phyloP scores from a whole-genome alignment of 345 rosid genomes.

The Eucalyptus pumila region DNA sequence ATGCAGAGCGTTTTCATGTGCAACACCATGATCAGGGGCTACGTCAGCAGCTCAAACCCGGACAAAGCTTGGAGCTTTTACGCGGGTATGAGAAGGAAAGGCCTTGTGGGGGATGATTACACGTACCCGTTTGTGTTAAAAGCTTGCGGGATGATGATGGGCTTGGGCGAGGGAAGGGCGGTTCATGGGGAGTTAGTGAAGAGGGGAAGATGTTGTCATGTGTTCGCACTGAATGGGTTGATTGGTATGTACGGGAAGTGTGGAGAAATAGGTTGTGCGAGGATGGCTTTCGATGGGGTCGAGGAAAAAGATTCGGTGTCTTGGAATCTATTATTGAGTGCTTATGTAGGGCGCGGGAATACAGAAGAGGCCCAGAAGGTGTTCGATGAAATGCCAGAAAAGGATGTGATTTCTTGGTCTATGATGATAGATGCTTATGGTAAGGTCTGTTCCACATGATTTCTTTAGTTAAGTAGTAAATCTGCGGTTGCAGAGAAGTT shows the following conservation, averaged over 20 bases:
- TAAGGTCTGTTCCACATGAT: constrained; percentile 5
- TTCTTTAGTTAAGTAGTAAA: background rate
- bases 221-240: constrained; percentile 19
- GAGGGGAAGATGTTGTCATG: constrained; percentile 10
- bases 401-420: constrained; percentile 28
- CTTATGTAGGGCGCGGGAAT: constrained; percentile 6
- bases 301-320: constrained; percentile 16
- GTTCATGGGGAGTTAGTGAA: constrained; percentile 29
- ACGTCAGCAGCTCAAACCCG: background rate
- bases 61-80: constrained; percentile 8
- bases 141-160: constrained; percentile 7
- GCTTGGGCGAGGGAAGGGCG: constrained; percentile 7
- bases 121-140: constrained; percentile 28
- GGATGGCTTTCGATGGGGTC: constrained; percentile 18
- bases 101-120: constrained; percentile 9
- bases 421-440: constrained; percentile 28
- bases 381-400: constrained; percentile 33
- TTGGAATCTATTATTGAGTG: constrained; percentile 32
- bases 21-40: constrained; percentile 22
- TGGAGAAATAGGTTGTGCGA: constrained; percentile 7
- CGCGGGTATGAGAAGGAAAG: constrained; percentile 11
- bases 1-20: constrained; percentile 9
- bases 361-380: constrained; percentile 11
- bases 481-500: background rate
- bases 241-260: constrained; percentile 28